Evolutionary conservation across 371 early-diverging fungal species (phyloP).

Genomic region (Actinomucor elegans): DNA sequence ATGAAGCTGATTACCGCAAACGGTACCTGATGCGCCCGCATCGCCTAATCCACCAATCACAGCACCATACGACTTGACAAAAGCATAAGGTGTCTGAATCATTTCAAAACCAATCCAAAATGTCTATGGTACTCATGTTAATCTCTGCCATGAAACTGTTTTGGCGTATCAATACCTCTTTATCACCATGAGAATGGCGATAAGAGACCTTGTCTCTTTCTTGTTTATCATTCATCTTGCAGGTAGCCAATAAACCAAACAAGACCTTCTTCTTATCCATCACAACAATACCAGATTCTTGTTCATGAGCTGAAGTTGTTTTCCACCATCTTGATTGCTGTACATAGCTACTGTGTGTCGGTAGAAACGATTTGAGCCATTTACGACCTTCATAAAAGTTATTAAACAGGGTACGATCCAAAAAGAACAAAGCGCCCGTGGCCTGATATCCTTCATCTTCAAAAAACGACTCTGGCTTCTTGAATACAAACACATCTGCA

Average conservation of each 20-base stretch:
- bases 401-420: constrained; percentile 57
- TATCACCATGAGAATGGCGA: constrained; percentile 48
- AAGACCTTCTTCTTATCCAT: constrained; percentile 49
- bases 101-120: constrained; percentile 62
- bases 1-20: constrained; percentile 59
- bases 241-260: constrained; percentile 49
- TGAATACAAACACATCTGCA: constrained; percentile 72
- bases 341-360: constrained; percentile 41
- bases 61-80: constrained; percentile 53
- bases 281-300: constrained; percentile 59
- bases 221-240: constrained; percentile 46
- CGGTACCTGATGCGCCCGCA: constrained; percentile 35
- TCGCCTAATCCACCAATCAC: constrained; percentile 57
- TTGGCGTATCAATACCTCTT: constrained; percentile 28
- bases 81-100: constrained; percentile 57
- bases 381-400: constrained; percentile 32
- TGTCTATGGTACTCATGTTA: constrained; percentile 24
- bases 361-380: constrained; percentile 51
- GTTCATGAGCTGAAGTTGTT: constrained; percentile 50
- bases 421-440: constrained; percentile 65
- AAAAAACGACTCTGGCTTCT: constrained; percentile 60
- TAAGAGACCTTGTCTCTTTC: constrained; percentile 45
- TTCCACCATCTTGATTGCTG: constrained; percentile 49
- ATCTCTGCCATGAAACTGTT: too few species aligned
- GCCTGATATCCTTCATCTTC: constrained; percentile 53